Percentiles rank a stretch among this genome's conserved stretches.
Evolutionary conservation across 2,329 filamentous ascomycete genomes (phyloP).

Genomic region (Samsoniella hepiali): DNA sequence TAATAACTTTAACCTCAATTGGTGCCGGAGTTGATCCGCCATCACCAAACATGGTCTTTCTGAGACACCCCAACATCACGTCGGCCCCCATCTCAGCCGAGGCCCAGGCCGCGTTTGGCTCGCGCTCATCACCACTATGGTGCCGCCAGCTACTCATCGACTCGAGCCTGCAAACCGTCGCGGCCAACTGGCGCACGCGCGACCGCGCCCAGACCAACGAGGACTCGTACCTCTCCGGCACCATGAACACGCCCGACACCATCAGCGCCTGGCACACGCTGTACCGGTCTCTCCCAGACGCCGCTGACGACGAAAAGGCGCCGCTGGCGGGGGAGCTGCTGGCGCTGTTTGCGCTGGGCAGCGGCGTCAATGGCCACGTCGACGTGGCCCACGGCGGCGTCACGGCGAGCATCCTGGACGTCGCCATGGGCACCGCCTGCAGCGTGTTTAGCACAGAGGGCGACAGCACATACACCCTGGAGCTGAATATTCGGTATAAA

Average conservation of each 20-base stretch:
- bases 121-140: slow-evolving; percentile 10
- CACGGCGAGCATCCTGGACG: slow-evolving; percentile 23
- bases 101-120: slow-evolving; percentile 1
- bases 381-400: slow-evolving; percentile 25
- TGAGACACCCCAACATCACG: not conserved
- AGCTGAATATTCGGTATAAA: slow-evolving; percentile 23
- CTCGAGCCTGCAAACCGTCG: not conserved
- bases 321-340: slow-evolving; percentile 11
- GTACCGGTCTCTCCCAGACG: not conserved
- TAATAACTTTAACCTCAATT: not conserved
- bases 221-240: slow-evolving; percentile 7
- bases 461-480: slow-evolving; percentile 23
- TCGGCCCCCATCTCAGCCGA: not conserved
- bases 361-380: slow-evolving; percentile 22
- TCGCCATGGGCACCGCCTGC: slow-evolving; percentile 21
- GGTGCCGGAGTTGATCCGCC: too few species aligned
- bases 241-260: not conserved
- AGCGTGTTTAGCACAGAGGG: slow-evolving; percentile 18
- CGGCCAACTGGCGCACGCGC: not conserved
- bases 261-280: slow-evolving; percentile 11
- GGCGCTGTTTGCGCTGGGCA: slow-evolving; percentile 19
- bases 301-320: not conserved
- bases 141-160: slow-evolving; percentile 15
- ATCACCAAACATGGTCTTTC: slow-evolving; percentile 8
- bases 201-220: not conserved